These are phyloP conservation scores for Solanum medicagineum DNA, from an alignment of 257 asterid genomes.

Conservation along the genomic window DNA sequence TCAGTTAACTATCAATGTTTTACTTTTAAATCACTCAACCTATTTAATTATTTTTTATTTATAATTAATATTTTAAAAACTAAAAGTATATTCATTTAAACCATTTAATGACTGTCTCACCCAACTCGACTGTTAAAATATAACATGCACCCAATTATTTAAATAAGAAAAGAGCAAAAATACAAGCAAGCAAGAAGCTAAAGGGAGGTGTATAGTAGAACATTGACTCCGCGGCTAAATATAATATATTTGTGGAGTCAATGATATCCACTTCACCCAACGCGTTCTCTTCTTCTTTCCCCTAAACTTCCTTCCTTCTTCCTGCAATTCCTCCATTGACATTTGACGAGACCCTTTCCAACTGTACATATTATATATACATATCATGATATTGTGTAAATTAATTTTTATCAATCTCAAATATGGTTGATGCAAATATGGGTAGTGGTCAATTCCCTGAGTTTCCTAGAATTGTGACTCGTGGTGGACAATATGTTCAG, in stretches of 20 bases:
- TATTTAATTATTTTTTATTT: no score
- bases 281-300: background rate
- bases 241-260: background rate
- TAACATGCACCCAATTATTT: no score
- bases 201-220: background rate
- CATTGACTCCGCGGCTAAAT: background rate
- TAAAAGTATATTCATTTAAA: no score
- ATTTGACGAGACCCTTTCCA: background rate
- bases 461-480: conserved; percentile 51
- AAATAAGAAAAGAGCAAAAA: no score
- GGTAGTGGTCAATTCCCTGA: conserved; percentile 48
- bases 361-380: background rate
- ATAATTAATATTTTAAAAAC: no score
- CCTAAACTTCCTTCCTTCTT: background rate
- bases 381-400: background rate
- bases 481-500: conserved; percentile 73
- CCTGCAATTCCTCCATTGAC: background rate
- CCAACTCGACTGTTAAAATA: no score
- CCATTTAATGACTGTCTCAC: no score
- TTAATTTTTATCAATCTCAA: background rate
- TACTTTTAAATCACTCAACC: no score
- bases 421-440: conserved; percentile 35
- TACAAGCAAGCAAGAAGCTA: background rate
- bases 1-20: no score
- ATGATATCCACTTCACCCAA: background rate